Evolutionary conservation across 1,139 yeast genomes (phyloP), one percentile per base, ranked within the genome.

Genomic region (Geotrichum aggregatum): DNA sequence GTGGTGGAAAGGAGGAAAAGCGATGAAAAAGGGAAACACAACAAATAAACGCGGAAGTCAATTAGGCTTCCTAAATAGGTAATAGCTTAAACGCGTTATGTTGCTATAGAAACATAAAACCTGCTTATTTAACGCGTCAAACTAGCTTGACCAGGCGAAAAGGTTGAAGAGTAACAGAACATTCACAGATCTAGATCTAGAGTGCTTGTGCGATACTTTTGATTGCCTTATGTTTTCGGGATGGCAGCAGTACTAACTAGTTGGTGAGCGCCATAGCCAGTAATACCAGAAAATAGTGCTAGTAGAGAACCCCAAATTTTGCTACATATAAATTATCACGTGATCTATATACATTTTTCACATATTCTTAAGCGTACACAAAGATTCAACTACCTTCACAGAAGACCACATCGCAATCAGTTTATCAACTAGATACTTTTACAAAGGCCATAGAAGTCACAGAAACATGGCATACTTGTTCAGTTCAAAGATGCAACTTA

Each of bases 1-100:
- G 18, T 18, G 28, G 34, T 18, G 38, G 47, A 28, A 19, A 30
- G 44, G 42, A 39, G 42, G 26, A 26, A 22, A 38, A 18, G 26
- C 16, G 43, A 24, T 33, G 19, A 42, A 35, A 28, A 16, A 34
- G 11, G 22, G 34, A 39, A 31, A 44, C 36, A 40, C 36, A 34
- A 48, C 35, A 35, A 36, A 40, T n/a, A 47, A 40, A 44, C 52
- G 45, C 43, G 47, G 33, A 49, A 31, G 21, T 51, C 49, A 39
- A 48, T 47, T 52, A 52, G 11, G 7, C 24, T 48, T 42, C 52
- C 52, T 28, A 24, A 21, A 18, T 34, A 11, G 52, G 54, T 33
- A 36, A 30, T 31, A 42, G 40, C 16, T 18, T 39, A 34, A 18
- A 10, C n/a, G 14, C 33, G 18, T 24, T 16, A 10, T 40, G 47